phyloP scores from a whole-genome alignment of 169 alveolate species.

The Amoebophrya sp. region DNA sequence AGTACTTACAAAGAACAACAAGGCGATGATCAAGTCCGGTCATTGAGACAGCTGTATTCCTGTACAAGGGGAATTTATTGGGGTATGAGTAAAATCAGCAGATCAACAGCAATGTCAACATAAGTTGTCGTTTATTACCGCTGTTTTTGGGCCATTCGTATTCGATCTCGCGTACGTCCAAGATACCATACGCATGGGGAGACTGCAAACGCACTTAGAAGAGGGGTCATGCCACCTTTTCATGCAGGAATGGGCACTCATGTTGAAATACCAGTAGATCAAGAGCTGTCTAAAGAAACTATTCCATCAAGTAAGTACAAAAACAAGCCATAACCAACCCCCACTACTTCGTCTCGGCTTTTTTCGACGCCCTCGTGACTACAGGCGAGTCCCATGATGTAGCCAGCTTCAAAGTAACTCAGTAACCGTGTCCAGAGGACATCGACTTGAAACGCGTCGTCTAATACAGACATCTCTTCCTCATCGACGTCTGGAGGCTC shows the following conservation, averaged over 20 bases:
- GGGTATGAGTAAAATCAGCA: no score
- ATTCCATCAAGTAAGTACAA: no score
- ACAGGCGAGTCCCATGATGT: background rate
- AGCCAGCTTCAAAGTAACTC: conserved; percentile 32
- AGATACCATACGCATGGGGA: background rate
- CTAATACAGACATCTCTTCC: background rate
- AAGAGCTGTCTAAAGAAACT: no score
- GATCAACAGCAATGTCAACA: no score
- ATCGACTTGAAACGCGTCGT: background rate
- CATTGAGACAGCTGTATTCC: no score
- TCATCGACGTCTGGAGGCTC: background rate
- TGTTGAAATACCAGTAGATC: no score
- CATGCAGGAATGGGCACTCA: no score
- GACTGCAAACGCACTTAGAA: background rate
- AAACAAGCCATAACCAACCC: no score
- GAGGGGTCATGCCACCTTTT: no score
- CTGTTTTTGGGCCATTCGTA: background rate
- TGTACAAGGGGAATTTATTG: no score
- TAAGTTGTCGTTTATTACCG: background rate
- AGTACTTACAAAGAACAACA: no score
- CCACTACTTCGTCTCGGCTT: background rate
- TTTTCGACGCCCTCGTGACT: background rate
- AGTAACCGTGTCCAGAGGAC: conserved; percentile 35
- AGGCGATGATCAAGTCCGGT: no score
- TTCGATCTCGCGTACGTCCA: background rate